phyloP scores from a whole-genome alignment of 2,329 filamentous ascomycete species.

The Coniochaeta sp. region DNA sequence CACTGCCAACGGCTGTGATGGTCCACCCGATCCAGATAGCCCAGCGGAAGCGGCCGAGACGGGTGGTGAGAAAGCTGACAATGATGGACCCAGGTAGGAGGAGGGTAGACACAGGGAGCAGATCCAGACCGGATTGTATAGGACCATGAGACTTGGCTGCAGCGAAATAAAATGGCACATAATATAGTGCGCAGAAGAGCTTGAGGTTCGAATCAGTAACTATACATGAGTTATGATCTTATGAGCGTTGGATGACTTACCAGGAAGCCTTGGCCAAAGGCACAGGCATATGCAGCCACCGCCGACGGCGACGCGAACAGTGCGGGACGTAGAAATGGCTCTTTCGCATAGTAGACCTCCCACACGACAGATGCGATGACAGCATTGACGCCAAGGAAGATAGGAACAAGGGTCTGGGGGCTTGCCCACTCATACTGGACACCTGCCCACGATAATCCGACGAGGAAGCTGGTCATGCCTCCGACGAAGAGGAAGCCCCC shows the following conservation, averaged over 20 bases:
- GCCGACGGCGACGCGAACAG: conserved; percentile 22
- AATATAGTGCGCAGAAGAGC: conserved; percentile 23
- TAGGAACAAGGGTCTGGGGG: conserved; percentile 29
- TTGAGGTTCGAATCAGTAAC: neutral
- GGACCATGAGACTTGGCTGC: conserved; percentile 23
- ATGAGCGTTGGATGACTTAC: neutral
- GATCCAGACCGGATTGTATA: conserved; percentile 23
- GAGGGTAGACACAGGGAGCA: conserved; percentile 23
- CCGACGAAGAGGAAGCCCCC: conserved; percentile 37
- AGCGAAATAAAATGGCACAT: conserved; percentile 29
- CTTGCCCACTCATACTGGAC: conserved; percentile 33
- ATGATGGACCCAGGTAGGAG: conserved; percentile 24
- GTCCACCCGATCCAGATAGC: conserved; percentile 29
- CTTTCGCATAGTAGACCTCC: conserved; percentile 22
- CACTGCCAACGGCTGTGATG: conserved; percentile 16
- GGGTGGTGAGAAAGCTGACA: conserved; percentile 20
- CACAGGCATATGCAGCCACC: conserved; percentile 21
- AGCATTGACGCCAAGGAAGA: conserved; percentile 33
- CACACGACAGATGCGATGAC: conserved; percentile 27
- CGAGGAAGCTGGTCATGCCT: conserved; percentile 33
- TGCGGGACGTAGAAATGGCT: conserved; percentile 22
- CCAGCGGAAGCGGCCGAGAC: conserved; percentile 26
- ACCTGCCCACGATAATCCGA: conserved; percentile 40
- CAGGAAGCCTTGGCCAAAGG: conserved; percentile 20
- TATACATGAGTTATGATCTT: neutral